Evolutionary conservation across 192 early-diverging fungal genomes (phyloP).

Genomic region (Backusella liffmaniae): DNA sequence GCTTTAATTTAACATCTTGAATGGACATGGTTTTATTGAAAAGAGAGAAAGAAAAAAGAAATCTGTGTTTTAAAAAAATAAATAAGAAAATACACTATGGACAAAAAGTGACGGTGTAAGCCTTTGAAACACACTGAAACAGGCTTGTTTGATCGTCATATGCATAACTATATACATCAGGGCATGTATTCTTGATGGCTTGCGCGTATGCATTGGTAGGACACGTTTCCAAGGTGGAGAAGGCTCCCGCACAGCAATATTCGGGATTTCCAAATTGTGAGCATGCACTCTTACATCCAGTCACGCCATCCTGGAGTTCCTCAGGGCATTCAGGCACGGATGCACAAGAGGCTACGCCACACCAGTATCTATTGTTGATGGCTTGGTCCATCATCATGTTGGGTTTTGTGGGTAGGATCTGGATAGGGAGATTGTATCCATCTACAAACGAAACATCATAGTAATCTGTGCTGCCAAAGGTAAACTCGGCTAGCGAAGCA

Average conservation of each 20-base stretch:
- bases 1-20: not conserved
- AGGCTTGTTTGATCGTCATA: constrained; percentile 30
- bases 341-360: constrained; percentile 6
- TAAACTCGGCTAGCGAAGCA: constrained; percentile 35
- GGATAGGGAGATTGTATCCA: constrained; percentile 33
- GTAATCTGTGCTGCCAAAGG: constrained; percentile 16
- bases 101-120: constrained; percentile 28
- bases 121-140: constrained; percentile 18
- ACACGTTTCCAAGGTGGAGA: constrained; percentile 15
- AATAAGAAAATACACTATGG: constrained; percentile 10
- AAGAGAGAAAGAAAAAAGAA: not conserved
- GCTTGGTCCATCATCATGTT: not conserved
- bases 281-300: constrained; percentile 29
- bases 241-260: constrained; percentile 30
- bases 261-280: constrained; percentile 8
- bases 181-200: constrained; percentile 22
- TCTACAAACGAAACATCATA: constrained; percentile 40
- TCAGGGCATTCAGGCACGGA: constrained; percentile 24
- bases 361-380: not conserved
- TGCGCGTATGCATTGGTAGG: constrained; percentile 12
- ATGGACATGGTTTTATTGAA: not conserved
- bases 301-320: constrained; percentile 4
- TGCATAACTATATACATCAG: constrained; percentile 31
- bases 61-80: not conserved
- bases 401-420: constrained; percentile 13